These are phyloP conservation scores for Colletotrichum liriopes DNA, from an alignment of 2,329 filamentous ascomycete species.

Conservation along the genomic window DNA sequence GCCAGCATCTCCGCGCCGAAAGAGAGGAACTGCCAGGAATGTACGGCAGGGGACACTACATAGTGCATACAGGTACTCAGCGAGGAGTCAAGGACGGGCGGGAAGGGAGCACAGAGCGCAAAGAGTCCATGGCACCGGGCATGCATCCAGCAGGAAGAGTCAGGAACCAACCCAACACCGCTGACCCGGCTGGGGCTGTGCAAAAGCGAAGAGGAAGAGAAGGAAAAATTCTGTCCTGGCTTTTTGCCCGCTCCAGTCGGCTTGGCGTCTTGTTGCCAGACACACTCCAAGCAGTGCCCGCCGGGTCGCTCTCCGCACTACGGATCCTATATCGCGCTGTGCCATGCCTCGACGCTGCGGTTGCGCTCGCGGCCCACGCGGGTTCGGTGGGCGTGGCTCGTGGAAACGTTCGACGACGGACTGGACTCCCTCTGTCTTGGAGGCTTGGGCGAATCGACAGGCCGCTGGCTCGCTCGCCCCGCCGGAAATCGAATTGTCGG, in stretches of 20 bases:
- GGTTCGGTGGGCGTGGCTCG: conserved; percentile 12
- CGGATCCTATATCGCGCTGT: neutral
- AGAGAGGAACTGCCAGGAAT: neutral
- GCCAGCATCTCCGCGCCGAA: neutral
- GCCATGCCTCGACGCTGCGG: conserved; percentile 11
- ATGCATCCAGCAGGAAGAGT: conserved; percentile 8
- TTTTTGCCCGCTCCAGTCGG: conserved; percentile 17
- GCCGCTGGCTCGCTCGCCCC: conserved; percentile 29
- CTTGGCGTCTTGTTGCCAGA: conserved; percentile 23
- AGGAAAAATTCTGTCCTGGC: neutral
- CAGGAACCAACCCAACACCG: conserved; percentile 15
- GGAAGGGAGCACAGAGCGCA: conserved; percentile 28
- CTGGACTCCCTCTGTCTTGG: conserved; percentile 16
- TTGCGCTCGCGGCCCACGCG: conserved; percentile 16
- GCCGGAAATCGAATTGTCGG: conserved; percentile 40
- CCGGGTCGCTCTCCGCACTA: neutral
- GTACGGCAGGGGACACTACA: neutral
- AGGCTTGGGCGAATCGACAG: conserved; percentile 1
- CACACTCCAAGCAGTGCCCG: neutral
- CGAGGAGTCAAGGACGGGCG: too few species aligned
- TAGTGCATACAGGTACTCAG: too few species aligned
- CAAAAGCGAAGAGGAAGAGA: conserved; percentile 21
- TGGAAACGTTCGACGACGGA: conserved; percentile 28
- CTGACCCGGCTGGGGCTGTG: conserved; percentile 37
- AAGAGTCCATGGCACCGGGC: conserved; percentile 14